Evolutionary conservation across 2,329 filamentous ascomycete species (phyloP).

Genomic region (Catunica adiposa): DNA sequence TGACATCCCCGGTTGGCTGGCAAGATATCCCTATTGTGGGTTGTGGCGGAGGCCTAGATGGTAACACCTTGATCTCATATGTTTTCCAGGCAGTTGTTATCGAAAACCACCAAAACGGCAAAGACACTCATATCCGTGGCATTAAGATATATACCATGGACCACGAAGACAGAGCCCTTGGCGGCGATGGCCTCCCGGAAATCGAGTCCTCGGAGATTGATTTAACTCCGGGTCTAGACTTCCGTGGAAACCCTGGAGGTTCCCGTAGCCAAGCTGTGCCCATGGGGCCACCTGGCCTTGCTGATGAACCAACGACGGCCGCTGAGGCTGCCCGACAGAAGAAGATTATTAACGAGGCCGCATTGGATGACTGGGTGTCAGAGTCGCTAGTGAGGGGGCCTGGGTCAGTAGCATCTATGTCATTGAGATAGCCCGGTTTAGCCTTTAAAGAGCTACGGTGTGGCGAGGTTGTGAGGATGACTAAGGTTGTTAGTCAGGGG

Average conservation of each 20-base stretch:
- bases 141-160: constrained; percentile 66
- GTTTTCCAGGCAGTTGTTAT: constrained; percentile 79
- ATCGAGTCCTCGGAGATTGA: constrained; percentile 6
- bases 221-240: neutral
- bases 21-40: constrained; percentile 56
- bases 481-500: too few species aligned
- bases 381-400: constrained; percentile 5
- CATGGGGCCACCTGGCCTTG: too few species aligned
- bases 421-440: constrained; percentile 2
- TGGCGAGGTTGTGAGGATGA: too few species aligned
- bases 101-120: constrained; percentile 98
- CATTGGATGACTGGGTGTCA: constrained; percentile 9
- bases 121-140: constrained; percentile 91
- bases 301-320: neutral
- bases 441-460: too few species aligned
- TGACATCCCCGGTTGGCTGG: constrained; percentile 74
- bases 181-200: constrained; percentile 9
- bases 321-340: neutral
- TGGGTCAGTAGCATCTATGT: constrained; percentile 6
- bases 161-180: constrained; percentile 22
- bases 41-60: constrained; percentile 43
- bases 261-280: too few species aligned
- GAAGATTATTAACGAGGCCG: constrained; percentile 1
- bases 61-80: constrained; percentile 68
- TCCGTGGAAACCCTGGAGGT: neutral